Conservation (phyloP, 805 yeast species). For the Ogataea ganodermae region DNA sequence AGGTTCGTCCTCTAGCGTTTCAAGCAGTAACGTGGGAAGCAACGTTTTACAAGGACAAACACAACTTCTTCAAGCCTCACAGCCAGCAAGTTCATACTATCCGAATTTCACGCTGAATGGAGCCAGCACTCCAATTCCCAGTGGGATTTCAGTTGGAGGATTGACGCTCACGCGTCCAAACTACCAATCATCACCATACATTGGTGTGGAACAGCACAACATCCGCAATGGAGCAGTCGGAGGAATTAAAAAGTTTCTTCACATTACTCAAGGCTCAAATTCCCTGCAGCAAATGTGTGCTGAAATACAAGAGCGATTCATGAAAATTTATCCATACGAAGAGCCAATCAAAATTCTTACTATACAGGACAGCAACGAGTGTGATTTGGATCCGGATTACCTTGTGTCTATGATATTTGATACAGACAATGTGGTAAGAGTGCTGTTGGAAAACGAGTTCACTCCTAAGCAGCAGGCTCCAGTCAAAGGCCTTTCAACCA, state of each 20-base stretch:
- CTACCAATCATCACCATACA: constrained; percentile 20
- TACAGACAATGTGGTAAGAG: constrained; percentile 47
- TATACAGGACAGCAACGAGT: constrained; percentile 65
- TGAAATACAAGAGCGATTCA: constrained; percentile 57
- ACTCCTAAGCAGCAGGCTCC: background rate
- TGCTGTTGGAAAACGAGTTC: constrained; percentile 45
- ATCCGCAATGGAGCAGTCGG: background rate
- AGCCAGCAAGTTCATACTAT: constrained; percentile 13
- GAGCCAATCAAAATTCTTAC: constrained; percentile 55
- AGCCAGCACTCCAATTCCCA: constrained; percentile 30
- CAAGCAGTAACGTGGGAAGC: constrained; percentile 8
- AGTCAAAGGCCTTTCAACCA: background rate
- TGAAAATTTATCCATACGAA: constrained; percentile 65
- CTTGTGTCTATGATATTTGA: constrained; percentile 64
- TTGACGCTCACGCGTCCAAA: constrained; percentile 7
- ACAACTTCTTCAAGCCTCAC: constrained; percentile 9
- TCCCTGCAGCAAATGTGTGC: constrained; percentile 50
- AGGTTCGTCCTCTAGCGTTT: constrained; percentile 2
- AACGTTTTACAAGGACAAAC: constrained; percentile 10
- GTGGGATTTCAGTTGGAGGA: constrained; percentile 12
- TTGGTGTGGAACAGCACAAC: constrained; percentile 2
- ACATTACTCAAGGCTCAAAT: constrained; percentile 53
- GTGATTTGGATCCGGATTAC: constrained; percentile 83
- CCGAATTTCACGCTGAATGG: constrained; percentile 25
- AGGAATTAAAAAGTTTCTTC: constrained; percentile 53